Percentiles rank a stretch among this genome's conserved stretches.
phyloP scores from a whole-genome alignment of 2,329 filamentous ascomycete species.

The Lachnellula occidentalis region DNA sequence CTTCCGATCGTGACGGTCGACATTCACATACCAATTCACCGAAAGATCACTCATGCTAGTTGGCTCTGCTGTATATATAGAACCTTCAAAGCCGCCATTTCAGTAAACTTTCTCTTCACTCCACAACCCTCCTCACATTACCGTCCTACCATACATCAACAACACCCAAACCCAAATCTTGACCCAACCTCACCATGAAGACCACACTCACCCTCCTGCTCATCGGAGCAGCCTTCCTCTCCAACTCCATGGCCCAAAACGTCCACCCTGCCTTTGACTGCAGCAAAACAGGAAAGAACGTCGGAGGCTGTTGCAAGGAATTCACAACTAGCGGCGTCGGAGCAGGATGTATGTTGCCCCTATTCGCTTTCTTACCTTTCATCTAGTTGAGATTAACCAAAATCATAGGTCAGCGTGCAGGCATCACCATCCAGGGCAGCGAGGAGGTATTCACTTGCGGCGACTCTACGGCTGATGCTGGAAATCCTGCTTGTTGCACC shows the following conservation, averaged over 20 bases:
- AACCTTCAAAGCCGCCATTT: no score
- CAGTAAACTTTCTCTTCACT: no score
- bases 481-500: neutral
- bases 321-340: neutral
- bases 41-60: no score
- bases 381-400: neutral
- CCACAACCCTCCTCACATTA: no score
- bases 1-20: no score
- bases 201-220: neutral
- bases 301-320: neutral
- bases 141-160: no score
- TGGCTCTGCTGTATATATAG: no score
- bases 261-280: neutral
- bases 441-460: neutral
- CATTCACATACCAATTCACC: no score
- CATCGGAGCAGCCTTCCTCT: neutral
- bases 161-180: no score
- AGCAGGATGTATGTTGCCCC: neutral
- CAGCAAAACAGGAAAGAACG: neutral
- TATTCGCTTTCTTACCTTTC: neutral
- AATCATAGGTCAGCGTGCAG: neutral
- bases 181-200: neutral
- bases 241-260: neutral
- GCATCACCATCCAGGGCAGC: neutral
- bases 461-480: neutral